Base-by-base conservation (phyloP, 2,329 filamentous ascomycete genomes). In the Ilyonectria destructans region DNA sequence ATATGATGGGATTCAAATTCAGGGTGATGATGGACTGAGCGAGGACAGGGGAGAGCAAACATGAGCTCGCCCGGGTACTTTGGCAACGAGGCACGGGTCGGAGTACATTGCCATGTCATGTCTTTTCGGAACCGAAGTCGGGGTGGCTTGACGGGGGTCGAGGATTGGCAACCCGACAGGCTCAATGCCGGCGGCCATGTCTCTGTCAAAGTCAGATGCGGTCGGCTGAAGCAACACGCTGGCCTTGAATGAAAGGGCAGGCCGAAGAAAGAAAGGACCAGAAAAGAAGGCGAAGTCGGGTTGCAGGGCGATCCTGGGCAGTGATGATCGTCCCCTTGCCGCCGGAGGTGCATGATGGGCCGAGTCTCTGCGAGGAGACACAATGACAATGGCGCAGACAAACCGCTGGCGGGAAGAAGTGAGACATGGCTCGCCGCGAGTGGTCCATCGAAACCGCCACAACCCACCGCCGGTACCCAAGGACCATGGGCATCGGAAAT, bases 401-500 rank as follows among this genome's bases (percentile, higher is more conserved):
- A 70, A 66, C 64, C 58, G 68, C 60, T 51, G 55, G 65, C 56
- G 68, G 66, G 66, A 71, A 58, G 69, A 66, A 62, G 68, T 76
- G 72, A 76, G 74, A 76, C 74, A 76, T 69, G 70, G 71, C 61
- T 70, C 70, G 67, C 68, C 40, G 60, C 74, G 63, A 74, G 65
- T 75, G 69, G 72, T 62, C 68, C 68, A 63, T 72, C 67, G 68
- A 76, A 71, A 75, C 74, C 69, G 74, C 72, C 74, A 75, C 74
- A 75, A 64, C 69, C 68, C 69, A 74, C 62, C 64, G 68, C 58
- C 63, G 65, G 69, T 67, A 72, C 73, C 66, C 66, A 60, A 72
- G 68, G 61, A 58, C 64, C 70, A 66, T 67, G 71, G 73, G 63
- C 62, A 60, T 68, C 67, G 65, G 70, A 65, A 74, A 72, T 69